A percentile compares a stretch with the other conserved stretches of the same genome.
Evolutionary conservation across 148 eudicot species (phyloP).

Genomic region (Diospyros lotus): DNA sequence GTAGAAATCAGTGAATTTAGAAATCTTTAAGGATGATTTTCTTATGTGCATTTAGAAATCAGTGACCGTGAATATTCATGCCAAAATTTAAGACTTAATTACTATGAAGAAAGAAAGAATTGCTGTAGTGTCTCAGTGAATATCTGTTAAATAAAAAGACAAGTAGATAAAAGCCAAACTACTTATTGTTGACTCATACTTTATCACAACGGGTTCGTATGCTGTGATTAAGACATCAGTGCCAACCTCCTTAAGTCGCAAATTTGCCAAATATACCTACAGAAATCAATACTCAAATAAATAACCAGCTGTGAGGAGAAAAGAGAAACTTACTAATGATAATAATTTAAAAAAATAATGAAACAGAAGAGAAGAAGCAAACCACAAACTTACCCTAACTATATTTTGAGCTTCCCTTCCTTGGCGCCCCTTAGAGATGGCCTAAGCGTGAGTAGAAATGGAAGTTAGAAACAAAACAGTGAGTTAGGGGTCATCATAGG

Average conservation of each 20-base stretch:
- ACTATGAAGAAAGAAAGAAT: not conserved
- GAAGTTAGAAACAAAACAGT: not conserved
- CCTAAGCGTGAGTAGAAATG: constrained; percentile 32
- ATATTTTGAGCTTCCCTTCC: constrained; percentile 91
- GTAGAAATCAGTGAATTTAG: no score
- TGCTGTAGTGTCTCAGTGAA: not conserved
- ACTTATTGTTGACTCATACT: constrained; percentile 36
- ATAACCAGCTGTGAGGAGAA: no score
- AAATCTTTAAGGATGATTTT: no score
- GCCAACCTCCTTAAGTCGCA: constrained; percentile 83
- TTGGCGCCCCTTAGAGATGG: constrained; percentile 90
- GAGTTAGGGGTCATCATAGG: no score
- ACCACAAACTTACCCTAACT: constrained; percentile 32
- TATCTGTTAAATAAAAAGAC: not conserved
- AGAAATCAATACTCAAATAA: constrained; percentile 10
- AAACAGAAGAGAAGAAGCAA: not conserved
- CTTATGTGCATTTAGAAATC: not conserved
- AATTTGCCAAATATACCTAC: constrained; percentile 88
- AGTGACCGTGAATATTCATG: not conserved
- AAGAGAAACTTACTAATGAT: not conserved
- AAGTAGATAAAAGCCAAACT: not conserved
- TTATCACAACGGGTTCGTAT: constrained; percentile 80
- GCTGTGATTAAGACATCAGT: constrained; percentile 81
- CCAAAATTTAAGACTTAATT: not conserved
- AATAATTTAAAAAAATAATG: not conserved